Conservation (phyloP, 148 eudicot species). For the Persicaria maculosa region DNA sequence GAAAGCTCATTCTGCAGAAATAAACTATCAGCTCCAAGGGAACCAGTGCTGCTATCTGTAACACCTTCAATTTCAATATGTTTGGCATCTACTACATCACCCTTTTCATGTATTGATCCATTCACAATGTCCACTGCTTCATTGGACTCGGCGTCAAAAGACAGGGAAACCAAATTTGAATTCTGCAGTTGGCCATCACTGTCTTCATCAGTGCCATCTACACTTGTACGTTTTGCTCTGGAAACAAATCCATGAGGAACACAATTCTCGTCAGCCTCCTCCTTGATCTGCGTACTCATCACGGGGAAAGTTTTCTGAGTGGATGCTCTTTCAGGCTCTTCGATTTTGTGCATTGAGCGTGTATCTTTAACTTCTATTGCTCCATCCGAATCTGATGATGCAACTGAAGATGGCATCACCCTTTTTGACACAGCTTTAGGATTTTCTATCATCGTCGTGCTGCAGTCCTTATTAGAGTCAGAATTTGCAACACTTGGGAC, state of each 20-base stretch:
- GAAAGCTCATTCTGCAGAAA: neutral
- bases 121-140: neutral
- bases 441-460: neutral
- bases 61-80: neutral
- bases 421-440: neutral
- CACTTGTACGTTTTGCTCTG: neutral
- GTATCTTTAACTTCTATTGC: neutral
- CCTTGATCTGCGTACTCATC: constrained; percentile 11
- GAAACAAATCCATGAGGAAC: constrained; percentile 31
- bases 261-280: constrained; percentile 15
- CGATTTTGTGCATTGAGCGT: neutral
- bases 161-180: neutral
- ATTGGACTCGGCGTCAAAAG: neutral
- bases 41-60: neutral
- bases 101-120: neutral
- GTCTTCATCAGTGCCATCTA: constrained; percentile 9
- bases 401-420: neutral
- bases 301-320: neutral
- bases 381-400: neutral
- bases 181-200: neutral
- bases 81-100: neutral
- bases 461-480: neutral
- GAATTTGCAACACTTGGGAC: neutral
- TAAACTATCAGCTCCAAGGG: neutral
- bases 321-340: neutral